Conservation (phyloP, 352 stramenopile species). For the Porosira glacialis region DNA sequence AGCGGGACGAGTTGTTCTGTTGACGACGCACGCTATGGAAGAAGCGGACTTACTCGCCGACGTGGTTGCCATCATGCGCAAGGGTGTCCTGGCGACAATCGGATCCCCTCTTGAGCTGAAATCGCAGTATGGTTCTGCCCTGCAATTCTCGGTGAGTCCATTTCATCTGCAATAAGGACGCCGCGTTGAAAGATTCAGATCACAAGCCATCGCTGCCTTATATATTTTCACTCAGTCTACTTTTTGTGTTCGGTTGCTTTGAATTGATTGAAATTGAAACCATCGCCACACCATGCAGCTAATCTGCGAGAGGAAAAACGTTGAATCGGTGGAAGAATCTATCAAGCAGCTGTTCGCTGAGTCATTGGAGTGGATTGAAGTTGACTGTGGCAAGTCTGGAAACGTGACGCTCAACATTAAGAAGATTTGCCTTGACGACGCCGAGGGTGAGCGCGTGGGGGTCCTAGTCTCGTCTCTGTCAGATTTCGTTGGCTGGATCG, state of each 20-base stretch:
- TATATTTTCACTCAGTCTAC: no score
- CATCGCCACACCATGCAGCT: no score
- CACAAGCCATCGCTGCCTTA: no score
- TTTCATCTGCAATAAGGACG: no score
- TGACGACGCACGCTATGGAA: conserved; percentile 84
- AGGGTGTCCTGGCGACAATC: conserved; percentile 54
- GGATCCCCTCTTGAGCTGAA: conserved; percentile 66
- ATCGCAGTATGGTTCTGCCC: conserved; percentile 46
- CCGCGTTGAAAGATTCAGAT: no score
- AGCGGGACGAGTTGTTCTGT: conserved; percentile 73
- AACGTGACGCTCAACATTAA: conserved; percentile 54
- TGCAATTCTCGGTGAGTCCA: conserved; percentile 66
- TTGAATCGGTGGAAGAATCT: conserved; percentile 16
- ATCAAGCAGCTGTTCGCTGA: conserved; percentile 43
- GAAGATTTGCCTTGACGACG: conserved; percentile 24
- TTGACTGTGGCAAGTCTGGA: conserved; percentile 36
- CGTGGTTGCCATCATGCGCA: conserved; percentile 77
- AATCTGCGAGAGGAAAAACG: conserved; percentile 48
- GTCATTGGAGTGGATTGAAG: conserved; percentile 22
- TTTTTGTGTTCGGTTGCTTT: no score
- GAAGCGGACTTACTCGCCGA: conserved; percentile 82
- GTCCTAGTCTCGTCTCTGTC: conserved; percentile 30
- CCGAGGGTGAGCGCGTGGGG: conserved; percentile 22
- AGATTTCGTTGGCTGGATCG: conserved; percentile 53
- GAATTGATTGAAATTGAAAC: no score